Base-by-base conservation (phyloP, 2,329 filamentous ascomycete genomes). In the Pseudogymnoascus sp. region DNA sequence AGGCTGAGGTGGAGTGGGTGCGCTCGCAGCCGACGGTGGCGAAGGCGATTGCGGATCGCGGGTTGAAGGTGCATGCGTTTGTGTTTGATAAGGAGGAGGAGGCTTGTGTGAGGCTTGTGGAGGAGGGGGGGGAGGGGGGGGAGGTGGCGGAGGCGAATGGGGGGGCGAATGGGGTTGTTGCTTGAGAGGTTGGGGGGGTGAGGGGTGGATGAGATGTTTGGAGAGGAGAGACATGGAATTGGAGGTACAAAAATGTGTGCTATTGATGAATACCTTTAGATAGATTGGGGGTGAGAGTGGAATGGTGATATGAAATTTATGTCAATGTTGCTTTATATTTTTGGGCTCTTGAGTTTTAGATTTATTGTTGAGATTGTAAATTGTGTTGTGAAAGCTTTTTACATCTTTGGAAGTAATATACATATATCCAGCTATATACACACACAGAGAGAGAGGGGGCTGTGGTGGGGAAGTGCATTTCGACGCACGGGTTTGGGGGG, bases 61-160 rank as follows among this genome's bases (percentile, higher is more conserved):
- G 83, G 1, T 71, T 89, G 62, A 74, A 83, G 72, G 76, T 89
- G 5, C 84, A 88, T 71, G 86, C 84, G 6, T 76, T 86, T 65
- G 80, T 89, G 2, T 88, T 85, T 72, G 81, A 88, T 70, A 79
- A 86, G 65, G 81, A 73, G 4, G 80, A 73, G 23, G 83, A 83
- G n/a, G 72, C 80, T 57, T 74, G 86, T 69, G 77, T 80, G 63
- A 77, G 84, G 65, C 68, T 87, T 64, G 79, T 74, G 5, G 69
- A 76, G 40, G 77, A 79, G 23, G 45, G 23, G 14, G 23, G 21
- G 12, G 42, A 26, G 75, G 10, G 1, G 5, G 69, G 75, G 40
- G 77, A 79, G 23, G 45, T 23, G 14, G 23, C 11, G 12, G 42
- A 21, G 37, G 37, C 54, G 54, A 36, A 45, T 51, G 36, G 23